Percentiles rank a stretch among this genome's conserved stretches.
phyloP scores from a whole-genome alignment of 352 stramenopile species.

The Phytophthora sp. region DNA sequence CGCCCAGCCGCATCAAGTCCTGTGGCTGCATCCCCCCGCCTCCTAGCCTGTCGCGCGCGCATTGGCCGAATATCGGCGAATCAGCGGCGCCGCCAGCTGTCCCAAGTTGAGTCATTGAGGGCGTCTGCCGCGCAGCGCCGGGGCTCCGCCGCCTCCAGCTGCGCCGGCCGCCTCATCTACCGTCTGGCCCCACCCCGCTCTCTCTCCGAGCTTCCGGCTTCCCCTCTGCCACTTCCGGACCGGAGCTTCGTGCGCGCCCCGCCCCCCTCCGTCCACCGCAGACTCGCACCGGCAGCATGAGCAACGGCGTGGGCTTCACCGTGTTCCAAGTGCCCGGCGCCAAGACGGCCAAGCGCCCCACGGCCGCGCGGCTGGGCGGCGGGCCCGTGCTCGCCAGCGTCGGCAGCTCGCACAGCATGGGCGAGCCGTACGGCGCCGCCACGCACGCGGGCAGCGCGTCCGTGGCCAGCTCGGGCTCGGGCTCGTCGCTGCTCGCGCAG shows the following conservation, averaged over 20 bases:
- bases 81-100: no score
- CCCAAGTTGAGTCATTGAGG: no score
- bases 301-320: constrained; percentile 59
- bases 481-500: constrained; percentile 3
- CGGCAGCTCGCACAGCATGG: constrained; percentile 17
- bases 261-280: no score
- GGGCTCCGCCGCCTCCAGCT: not conserved
- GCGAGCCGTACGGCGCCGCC: constrained; percentile 21
- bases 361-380: constrained; percentile 25
- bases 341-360: constrained; percentile 34
- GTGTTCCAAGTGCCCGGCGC: constrained; percentile 72
- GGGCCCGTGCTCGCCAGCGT: constrained; percentile 21
- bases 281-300: no score
- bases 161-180: not conserved
- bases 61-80: not conserved
- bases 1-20: no score
- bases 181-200: not conserved
- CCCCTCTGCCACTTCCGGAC: constrained; percentile 21
- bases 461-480: constrained; percentile 16
- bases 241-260: constrained; percentile 10
- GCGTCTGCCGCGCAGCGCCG: not conserved
- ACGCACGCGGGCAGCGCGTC: constrained; percentile 7
- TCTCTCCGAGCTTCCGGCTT: not conserved
- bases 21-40: no score
- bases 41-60: no score